A percentile compares a stretch with the other conserved stretches of the same genome.
These are phyloP conservation scores for Hemisphaericaspora xylanilytica DNA, from an alignment of 1,139 yeast species.

Conservation along the genomic window DNA sequence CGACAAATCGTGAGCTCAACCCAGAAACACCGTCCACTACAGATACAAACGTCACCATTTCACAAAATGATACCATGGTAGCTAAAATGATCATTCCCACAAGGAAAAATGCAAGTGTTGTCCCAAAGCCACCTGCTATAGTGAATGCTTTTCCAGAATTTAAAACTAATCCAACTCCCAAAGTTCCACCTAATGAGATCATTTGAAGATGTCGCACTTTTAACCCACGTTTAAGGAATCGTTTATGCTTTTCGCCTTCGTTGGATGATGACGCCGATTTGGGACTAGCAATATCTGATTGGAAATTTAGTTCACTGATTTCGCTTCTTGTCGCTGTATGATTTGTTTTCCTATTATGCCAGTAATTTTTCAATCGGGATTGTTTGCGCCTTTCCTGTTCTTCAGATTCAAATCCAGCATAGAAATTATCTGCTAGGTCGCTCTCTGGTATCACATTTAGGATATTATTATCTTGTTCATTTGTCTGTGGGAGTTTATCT, in stretches of 20 bases:
- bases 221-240: slow-evolving; percentile 49
- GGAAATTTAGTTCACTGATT: slow-evolving; percentile 12
- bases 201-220: slow-evolving; percentile 72
- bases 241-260: slow-evolving; percentile 8
- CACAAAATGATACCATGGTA: slow-evolving; percentile 76
- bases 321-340: slow-evolving; percentile 9
- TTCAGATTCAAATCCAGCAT: slow-evolving; percentile 21
- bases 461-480: slow-evolving; percentile 12
- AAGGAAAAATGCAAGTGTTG: slow-evolving; percentile 64
- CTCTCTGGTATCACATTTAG: slow-evolving; percentile 29
- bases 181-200: slow-evolving; percentile 79
- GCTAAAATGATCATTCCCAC: slow-evolving; percentile 68
- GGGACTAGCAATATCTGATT: slow-evolving; percentile 10
- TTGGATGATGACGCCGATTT: slow-evolving; percentile 8
- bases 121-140: slow-evolving; percentile 81
- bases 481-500: slow-evolving; percentile 9
- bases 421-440: slow-evolving; percentile 32
- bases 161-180: slow-evolving; percentile 78
- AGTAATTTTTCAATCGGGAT: neutral
- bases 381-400: slow-evolving; percentile 9
- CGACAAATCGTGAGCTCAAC: slow-evolving; percentile 73
- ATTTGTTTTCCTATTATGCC: neutral
- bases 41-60: slow-evolving; percentile 82
- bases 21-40: slow-evolving; percentile 80
- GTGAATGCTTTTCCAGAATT: slow-evolving; percentile 78